Percentiles rank a stretch among this genome's conserved stretches.
Conservation (phyloP, 2,329 filamentous ascomycete genomes). For the Pyrenophora graminea region DNA sequence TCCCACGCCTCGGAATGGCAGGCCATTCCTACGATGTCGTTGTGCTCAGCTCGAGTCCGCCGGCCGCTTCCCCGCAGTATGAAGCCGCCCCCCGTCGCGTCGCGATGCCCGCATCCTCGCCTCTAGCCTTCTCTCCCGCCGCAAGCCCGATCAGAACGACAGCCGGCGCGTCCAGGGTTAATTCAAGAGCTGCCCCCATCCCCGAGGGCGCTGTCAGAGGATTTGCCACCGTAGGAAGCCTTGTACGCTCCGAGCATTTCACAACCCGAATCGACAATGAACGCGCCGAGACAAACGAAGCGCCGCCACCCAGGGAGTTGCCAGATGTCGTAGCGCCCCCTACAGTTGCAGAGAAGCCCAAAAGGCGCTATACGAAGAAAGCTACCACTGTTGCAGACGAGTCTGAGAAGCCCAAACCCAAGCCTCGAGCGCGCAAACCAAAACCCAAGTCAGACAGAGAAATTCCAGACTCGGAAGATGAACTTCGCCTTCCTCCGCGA, state of each 20-base stretch:
- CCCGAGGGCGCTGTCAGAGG: constrained; percentile 33
- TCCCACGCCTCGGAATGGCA: constrained; percentile 29
- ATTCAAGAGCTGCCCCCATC: constrained; percentile 32
- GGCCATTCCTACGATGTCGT: constrained; percentile 32
- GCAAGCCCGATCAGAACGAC: constrained; percentile 18
- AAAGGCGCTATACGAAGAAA: constrained; percentile 21
- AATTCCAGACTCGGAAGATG: constrained; percentile 18
- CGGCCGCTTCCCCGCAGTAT: constrained; percentile 27
- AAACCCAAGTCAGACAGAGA: constrained; percentile 32
- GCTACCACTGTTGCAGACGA: constrained; percentile 6
- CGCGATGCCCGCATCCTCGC: constrained; percentile 30
- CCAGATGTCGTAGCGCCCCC: not conserved
- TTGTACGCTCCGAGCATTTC: constrained; percentile 39
- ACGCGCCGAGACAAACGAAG: constrained; percentile 3
- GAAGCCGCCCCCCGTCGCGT: constrained; percentile 35
- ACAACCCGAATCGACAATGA: constrained; percentile 23
- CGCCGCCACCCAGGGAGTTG: constrained; percentile 7
- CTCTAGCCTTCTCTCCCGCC: constrained; percentile 30
- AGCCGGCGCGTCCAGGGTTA: constrained; percentile 33
- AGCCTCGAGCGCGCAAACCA: constrained; percentile 32
- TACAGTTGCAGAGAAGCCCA: constrained; percentile 19
- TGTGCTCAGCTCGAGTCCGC: constrained; percentile 42
- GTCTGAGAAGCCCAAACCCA: constrained; percentile 26
- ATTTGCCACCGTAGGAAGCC: constrained; percentile 41
- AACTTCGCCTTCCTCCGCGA: constrained; percentile 17